phyloP scores from a whole-genome alignment of 148 eudicot species.

The Cornus controversa region DNA sequence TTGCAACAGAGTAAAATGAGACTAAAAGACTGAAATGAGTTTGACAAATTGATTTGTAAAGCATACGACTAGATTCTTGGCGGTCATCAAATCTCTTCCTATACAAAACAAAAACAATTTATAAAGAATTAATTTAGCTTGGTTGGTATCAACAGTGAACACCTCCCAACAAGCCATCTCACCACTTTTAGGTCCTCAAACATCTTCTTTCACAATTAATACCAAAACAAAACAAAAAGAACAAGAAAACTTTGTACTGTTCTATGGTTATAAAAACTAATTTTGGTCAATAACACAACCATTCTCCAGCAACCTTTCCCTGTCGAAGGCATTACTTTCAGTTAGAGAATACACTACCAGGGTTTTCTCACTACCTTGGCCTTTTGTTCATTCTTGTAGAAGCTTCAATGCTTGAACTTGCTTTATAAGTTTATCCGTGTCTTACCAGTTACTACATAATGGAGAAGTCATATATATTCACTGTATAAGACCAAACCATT shows the following conservation, averaged over 20 bases:
- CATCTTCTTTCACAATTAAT: neutral
- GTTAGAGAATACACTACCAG: too few relatives aligned
- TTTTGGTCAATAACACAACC: too few relatives aligned
- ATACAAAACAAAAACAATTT: neutral
- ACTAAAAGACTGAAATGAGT: neutral
- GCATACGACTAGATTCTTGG: neutral
- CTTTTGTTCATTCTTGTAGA: neutral
- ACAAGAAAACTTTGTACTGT: too few relatives aligned
- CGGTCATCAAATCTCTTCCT: too few relatives aligned
- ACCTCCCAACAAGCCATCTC: neutral
- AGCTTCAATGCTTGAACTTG: neutral
- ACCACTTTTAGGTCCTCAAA: neutral
- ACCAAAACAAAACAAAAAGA: too few relatives aligned
- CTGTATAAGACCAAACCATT: neutral
- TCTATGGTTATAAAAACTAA: too few relatives aligned
- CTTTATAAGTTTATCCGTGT: neutral
- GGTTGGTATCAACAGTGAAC: neutral
- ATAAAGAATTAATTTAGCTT: neutral
- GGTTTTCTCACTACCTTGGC: neutral
- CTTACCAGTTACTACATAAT: neutral
- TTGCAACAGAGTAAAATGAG: neutral
- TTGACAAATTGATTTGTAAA: neutral
- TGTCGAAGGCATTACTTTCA: neutral
- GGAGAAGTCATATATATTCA: neutral
- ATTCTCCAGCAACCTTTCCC: neutral